Evolutionary conservation across 2,329 filamentous ascomycete genomes (phyloP), one percentile per base, ranked within the genome.

Genomic region (Aspergillus pseudonomiae): DNA sequence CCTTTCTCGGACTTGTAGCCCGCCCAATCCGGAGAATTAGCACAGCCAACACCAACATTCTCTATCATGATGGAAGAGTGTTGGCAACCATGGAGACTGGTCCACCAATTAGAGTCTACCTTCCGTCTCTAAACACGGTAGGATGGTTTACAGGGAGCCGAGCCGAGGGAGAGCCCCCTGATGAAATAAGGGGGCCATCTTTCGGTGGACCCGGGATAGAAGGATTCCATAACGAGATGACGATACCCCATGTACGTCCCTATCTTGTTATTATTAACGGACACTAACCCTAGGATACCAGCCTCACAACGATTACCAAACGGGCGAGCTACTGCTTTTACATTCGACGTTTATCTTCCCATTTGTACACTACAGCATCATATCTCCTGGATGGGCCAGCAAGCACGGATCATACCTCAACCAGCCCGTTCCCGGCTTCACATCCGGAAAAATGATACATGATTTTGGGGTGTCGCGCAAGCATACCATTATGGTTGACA

Each of bases 391-490:
- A 36, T 71, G 26, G 5, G 24, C 60, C 1, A 6, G 26, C 71
- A 59, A 63, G 64, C 50, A 43, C 21, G 41, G 14, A 4, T 77
- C 32, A 1, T 34, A 39, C 56, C 61, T 90, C 61, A 86, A 87
- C 66, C 77, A 81, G 7, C 79, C 87, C 0, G 82, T 92, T 0
- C 84, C 88, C 0, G 88, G 89, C 0, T 81, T 91, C 30, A 79
- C 80, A 4, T 85, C 85, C 1, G 86, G 88, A 1, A 91, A 89
- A 72, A 89, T 92, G 84, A 92, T 92, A 88, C 90, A 92, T 71
- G 89, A 92, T 73, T 92, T 91, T 75, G 89, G 89, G 16, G 89
- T 89, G 1, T 90, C 89, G 1, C 81, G 78, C 6, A 74, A 72
- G 6, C 83, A 91, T 69, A 90, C 89, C 0, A 78, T 91, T 43